A percentile compares a stretch with the other conserved stretches of the same genome.
Conservation (phyloP, 169 alveolate species). For the Plasmodium berghei region DNA sequence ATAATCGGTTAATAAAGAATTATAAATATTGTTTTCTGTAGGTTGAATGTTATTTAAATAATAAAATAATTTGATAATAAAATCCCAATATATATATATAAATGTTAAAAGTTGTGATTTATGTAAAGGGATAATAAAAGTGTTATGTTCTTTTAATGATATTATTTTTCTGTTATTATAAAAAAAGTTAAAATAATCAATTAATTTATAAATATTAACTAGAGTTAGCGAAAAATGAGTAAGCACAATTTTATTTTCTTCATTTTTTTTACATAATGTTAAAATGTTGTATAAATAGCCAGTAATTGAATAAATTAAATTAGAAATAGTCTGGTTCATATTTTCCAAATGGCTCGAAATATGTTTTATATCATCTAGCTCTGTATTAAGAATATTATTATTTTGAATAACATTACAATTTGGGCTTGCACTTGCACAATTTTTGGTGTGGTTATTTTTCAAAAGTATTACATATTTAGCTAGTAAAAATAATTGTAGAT, state of each 20-base stretch:
- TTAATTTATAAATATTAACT: slow-evolving; percentile 25
- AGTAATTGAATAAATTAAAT: slow-evolving; percentile 31
- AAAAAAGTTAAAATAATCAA: slow-evolving; percentile 33
- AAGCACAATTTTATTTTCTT: slow-evolving; percentile 7
- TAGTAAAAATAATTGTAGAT: slow-evolving; percentile 16
- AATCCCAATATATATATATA: slow-evolving; percentile 51
- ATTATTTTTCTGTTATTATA: slow-evolving; percentile 22
- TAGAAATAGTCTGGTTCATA: slow-evolving; percentile 43
- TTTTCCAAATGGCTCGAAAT: neutral
- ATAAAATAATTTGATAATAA: slow-evolving; percentile 13
- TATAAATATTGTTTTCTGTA: neutral
- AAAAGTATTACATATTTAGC: slow-evolving; percentile 7
- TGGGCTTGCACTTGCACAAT: too few relatives aligned
- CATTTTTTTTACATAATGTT: neutral
- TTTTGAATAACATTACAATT: too few relatives aligned
- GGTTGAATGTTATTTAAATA: neutral
- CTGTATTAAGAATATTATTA: too few relatives aligned
- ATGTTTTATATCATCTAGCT: neutral
- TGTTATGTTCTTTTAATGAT: neutral
- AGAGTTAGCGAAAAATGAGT: slow-evolving; percentile 38
- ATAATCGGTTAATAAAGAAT: too few relatives aligned
- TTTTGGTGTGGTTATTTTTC: slow-evolving; percentile 3
- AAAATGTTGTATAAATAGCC: slow-evolving; percentile 49
- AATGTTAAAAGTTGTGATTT: slow-evolving; percentile 64
- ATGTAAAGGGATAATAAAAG: slow-evolving; percentile 44